These are phyloP conservation scores for Trichocomaceae sp. DNA, from an alignment of 2,329 filamentous ascomycete genomes.

Conservation along the genomic window DNA sequence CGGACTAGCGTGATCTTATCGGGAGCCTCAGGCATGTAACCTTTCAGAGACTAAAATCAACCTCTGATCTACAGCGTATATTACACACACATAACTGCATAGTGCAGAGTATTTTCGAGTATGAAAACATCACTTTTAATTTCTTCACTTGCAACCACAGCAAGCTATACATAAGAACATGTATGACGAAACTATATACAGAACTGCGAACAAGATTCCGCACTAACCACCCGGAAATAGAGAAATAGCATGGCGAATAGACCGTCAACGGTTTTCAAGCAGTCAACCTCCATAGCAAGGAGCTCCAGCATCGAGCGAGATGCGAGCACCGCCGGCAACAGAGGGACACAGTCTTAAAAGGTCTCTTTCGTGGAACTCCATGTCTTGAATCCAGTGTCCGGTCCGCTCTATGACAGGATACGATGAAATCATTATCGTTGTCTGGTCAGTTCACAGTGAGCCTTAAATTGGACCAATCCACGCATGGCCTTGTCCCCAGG, in stretches of 20 bases:
- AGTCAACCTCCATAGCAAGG: slow-evolving; percentile 18
- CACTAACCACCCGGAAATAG: not conserved
- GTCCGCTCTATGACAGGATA: not conserved
- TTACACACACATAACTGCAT: too few relatives aligned
- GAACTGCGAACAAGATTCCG: not conserved
- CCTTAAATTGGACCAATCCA: slow-evolving; percentile 35
- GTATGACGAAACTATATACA: not conserved
- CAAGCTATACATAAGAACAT: not conserved
- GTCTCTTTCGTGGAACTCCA: slow-evolving; percentile 3
- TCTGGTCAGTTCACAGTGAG: slow-evolving; percentile 19
- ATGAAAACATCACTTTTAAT: too few relatives aligned
- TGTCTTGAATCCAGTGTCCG: not conserved
- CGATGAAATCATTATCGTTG: not conserved
- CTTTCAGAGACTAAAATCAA: too few relatives aligned
- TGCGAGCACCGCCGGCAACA: slow-evolving; percentile 33
- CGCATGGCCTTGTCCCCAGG: not conserved
- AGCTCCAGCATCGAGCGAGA: slow-evolving; percentile 34
- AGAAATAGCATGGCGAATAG: not conserved
- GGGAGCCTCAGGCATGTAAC: not conserved
- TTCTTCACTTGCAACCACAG: too few relatives aligned
- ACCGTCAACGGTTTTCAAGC: not conserved
- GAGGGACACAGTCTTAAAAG: slow-evolving; percentile 6
- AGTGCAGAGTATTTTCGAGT: too few relatives aligned
- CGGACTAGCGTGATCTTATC: not conserved
- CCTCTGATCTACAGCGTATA: too few relatives aligned